Conservation (phyloP, 306 rosid species). For the Rubus idaeus region DNA sequence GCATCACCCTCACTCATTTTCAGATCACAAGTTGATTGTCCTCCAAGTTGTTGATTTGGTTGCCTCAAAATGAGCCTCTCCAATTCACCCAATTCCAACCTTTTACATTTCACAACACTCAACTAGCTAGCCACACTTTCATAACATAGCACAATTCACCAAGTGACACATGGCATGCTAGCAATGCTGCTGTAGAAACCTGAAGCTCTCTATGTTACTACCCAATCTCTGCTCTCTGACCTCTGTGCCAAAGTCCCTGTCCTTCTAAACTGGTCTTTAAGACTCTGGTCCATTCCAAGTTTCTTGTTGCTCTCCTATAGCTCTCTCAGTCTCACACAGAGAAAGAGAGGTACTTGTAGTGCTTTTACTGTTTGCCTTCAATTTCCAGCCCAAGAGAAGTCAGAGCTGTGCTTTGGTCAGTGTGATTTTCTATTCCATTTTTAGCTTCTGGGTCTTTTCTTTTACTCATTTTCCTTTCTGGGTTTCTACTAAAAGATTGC, state of each 20-base stretch:
- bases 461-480: conserved; percentile 14
- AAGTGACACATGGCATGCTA: conserved; percentile 34
- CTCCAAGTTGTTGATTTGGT: conserved; percentile 27
- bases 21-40: conserved; percentile 22
- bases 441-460: conserved; percentile 8
- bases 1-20: conserved; percentile 23
- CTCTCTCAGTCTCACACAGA: conserved; percentile 4
- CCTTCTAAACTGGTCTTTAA: conserved; percentile 12
- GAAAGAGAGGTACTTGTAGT: background rate
- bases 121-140: background rate
- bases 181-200: conserved; percentile 4
- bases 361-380: conserved; percentile 20
- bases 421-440: conserved; percentile 18
- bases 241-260: conserved; percentile 14
- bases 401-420: conserved; percentile 1
- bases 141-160: conserved; percentile 6
- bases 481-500: background rate
- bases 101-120: background rate
- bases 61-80: background rate
- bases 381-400: conserved; percentile 13
- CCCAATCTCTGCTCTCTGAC: conserved; percentile 20
- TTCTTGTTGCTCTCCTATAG: conserved; percentile 4
- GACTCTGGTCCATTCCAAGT: background rate
- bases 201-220: background rate
- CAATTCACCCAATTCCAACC: conserved; percentile 8